Evolutionary conservation across 148 eudicot species (phyloP).

Genomic region (Oxyria digyna): DNA sequence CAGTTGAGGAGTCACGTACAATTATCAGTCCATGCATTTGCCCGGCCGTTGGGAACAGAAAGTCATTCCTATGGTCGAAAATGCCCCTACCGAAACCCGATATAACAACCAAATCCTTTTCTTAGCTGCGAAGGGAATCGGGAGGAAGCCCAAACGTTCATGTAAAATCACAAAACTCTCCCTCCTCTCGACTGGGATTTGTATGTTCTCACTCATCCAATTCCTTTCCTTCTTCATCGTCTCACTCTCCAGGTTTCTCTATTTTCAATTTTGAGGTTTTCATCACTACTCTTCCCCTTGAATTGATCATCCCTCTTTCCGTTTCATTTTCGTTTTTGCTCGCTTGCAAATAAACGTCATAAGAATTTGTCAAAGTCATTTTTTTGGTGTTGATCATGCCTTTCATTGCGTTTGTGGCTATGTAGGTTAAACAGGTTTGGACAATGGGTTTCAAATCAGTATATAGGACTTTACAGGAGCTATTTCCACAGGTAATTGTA

Average conservation of each 20-base stretch:
- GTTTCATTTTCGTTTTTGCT: background rate
- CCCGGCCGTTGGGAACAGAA: background rate
- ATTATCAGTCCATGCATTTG: too few relatives aligned
- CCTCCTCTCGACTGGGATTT: background rate
- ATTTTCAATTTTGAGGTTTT: background rate
- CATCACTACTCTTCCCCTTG: background rate
- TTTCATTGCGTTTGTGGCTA: background rate
- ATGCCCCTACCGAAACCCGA: background rate
- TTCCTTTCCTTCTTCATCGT: background rate
- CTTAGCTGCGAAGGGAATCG: background rate
- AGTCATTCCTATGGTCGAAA: background rate
- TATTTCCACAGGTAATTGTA: conserved; percentile 9
- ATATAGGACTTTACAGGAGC: conserved; percentile 8
- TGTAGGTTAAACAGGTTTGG: conserved; percentile 8
- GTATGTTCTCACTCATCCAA: conserved; percentile 8
- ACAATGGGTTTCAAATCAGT: conserved; percentile 8
- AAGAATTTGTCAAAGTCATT: background rate
- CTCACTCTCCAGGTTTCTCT: background rate
- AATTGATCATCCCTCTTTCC: background rate
- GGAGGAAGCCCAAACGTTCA: background rate
- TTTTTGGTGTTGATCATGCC: background rate
- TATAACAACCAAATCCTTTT: background rate
- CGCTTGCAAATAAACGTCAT: background rate
- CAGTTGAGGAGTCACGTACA: too few relatives aligned
- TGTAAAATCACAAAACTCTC: conserved; percentile 1